Conservation (phyloP, 768 basidiomycete species). For the Daedaleopsis sinensis region DNA sequence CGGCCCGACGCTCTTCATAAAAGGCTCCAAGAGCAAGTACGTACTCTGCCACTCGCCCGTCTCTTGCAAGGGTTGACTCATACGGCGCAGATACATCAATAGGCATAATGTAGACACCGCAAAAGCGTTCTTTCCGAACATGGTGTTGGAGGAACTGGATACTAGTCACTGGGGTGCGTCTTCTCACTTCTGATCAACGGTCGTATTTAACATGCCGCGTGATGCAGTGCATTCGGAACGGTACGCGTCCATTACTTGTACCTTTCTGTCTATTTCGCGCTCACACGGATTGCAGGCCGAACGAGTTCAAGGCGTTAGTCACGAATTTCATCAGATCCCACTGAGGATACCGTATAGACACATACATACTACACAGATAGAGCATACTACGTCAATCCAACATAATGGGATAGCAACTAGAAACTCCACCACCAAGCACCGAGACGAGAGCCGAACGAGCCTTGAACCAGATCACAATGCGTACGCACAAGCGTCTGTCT, state of each 20-base stretch:
- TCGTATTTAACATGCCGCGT: not conserved
- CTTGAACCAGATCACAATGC: slow-evolving; percentile 4
- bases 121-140: slow-evolving; percentile 72
- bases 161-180: slow-evolving; percentile 86
- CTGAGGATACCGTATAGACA: slow-evolving; percentile 5
- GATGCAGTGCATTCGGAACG: slow-evolving; percentile 78
- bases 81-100: slow-evolving; percentile 66
- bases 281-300: slow-evolving; percentile 41
- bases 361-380: not conserved
- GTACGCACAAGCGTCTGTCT: slow-evolving; percentile 5
- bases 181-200: not conserved
- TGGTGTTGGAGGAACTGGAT: slow-evolving; percentile 63
- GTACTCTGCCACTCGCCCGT: slow-evolving; percentile 24
- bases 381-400: slow-evolving; percentile 3
- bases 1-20: slow-evolving; percentile 72
- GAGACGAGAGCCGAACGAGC: not conserved
- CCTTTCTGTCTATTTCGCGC: not conserved
- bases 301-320: slow-evolving; percentile 52
- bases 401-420: not conserved
- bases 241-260: slow-evolving; percentile 33
- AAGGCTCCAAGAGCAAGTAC: slow-evolving; percentile 76
- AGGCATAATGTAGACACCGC: slow-evolving; percentile 63
- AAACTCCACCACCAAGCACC: not conserved
- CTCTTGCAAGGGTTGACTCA: not conserved
- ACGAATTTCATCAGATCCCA: slow-evolving; percentile 31